A percentile compares a stretch with the other conserved stretches of the same genome.
phyloP scores from a whole-genome alignment of 495 filamentous ascomycete genomes.

The Daldinia loculata region DNA sequence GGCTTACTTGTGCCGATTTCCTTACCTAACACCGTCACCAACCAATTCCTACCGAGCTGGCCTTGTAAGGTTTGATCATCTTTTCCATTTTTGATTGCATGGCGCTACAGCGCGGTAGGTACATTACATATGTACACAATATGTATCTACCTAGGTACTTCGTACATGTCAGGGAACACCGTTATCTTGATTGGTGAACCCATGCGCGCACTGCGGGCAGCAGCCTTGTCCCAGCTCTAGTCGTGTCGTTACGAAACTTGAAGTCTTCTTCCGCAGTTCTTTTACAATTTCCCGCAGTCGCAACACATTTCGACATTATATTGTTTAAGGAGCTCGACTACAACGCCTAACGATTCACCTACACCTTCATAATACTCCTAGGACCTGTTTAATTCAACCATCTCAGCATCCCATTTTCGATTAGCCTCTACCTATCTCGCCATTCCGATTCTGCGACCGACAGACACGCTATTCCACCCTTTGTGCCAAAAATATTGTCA shows the following conservation, averaged over 20 bases:
- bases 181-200: slow-evolving; percentile 35
- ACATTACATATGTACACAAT: slow-evolving; percentile 7
- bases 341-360: neutral
- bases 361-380: neutral
- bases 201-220: slow-evolving; percentile 36
- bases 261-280: slow-evolving; percentile 23
- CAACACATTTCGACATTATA: slow-evolving; percentile 3
- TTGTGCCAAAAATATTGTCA: slow-evolving; percentile 3
- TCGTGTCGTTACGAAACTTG: slow-evolving; percentile 20
- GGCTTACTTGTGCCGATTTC: slow-evolving; percentile 15
- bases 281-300: slow-evolving; percentile 16
- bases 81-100: neutral
- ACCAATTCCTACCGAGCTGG: neutral
- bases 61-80: no score
- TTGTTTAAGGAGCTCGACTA: neutral
- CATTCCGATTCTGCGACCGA: slow-evolving; percentile 34
- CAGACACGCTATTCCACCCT: slow-evolving; percentile 4
- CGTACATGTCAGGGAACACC: slow-evolving; percentile 9
- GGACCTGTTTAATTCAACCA: slow-evolving; percentile 3
- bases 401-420: neutral
- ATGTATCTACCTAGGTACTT: neutral
- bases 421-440: slow-evolving; percentile 17
- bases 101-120: slow-evolving; percentile 3
- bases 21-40: neutral
- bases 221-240: slow-evolving; percentile 38